phyloP scores from a whole-genome alignment of 345 rosid species.

The Chamaenerion angustifolium region DNA sequence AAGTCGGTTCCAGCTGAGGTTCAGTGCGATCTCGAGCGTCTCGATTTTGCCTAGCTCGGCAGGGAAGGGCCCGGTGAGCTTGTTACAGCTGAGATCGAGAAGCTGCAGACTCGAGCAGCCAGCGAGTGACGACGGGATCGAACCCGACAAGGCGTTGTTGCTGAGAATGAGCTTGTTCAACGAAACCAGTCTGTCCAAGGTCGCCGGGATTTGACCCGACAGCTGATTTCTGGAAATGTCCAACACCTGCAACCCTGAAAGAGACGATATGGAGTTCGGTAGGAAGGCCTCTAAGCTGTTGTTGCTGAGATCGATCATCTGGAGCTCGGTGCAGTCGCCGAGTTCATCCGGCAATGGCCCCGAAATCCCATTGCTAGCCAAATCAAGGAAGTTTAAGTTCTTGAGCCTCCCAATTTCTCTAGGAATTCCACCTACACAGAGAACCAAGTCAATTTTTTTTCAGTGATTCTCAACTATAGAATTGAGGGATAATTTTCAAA shows the following conservation, averaged over 20 bases:
- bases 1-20: constrained; percentile 69
- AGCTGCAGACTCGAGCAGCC: constrained; percentile 68
- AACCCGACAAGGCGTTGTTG: constrained; percentile 54
- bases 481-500: no score
- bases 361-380: constrained; percentile 54
- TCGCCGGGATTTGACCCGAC: constrained; percentile 48
- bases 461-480: no score
- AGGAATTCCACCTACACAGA: constrained; percentile 31
- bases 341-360: constrained; percentile 64
- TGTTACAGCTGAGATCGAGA: constrained; percentile 80
- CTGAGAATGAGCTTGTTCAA: constrained; percentile 54
- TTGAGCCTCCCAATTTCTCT: constrained; percentile 49
- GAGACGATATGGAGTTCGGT: constrained; percentile 42
- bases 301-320: constrained; percentile 74
- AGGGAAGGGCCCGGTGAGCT: constrained; percentile 60
- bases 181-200: constrained; percentile 58
- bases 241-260: constrained; percentile 62
- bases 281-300: constrained; percentile 57
- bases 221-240: constrained; percentile 57
- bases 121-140: constrained; percentile 57
- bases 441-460: no score
- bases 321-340: constrained; percentile 53
- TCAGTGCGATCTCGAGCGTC: constrained; percentile 81
- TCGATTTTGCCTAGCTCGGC: constrained; percentile 48
- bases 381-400: constrained; percentile 59